phyloP scores from a whole-genome alignment of 179 eudicot species.

The Silene noctiflora region DNA sequence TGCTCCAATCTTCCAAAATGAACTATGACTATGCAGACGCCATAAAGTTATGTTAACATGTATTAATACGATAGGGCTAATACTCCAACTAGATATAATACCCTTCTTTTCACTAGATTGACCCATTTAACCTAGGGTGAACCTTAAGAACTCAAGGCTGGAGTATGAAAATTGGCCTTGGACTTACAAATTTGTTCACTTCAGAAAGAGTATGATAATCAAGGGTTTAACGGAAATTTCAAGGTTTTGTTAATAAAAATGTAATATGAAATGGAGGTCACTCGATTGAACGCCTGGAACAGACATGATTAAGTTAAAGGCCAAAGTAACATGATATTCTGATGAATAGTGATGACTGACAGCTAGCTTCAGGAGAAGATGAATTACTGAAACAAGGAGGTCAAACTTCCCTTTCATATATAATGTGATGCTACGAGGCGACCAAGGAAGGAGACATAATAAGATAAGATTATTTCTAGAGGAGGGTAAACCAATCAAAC shows the following conservation, averaged over 20 bases:
- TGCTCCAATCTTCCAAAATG: constrained; percentile 5
- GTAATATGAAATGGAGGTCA: background rate
- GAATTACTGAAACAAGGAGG: background rate
- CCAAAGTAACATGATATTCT: constrained; percentile 2
- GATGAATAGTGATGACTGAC: background rate
- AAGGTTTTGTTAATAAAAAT: background rate
- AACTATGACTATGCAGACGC: background rate
- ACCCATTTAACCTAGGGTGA: background rate
- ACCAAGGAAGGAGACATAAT: background rate
- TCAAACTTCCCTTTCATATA: background rate
- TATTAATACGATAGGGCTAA: background rate
- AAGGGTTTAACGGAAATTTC: background rate
- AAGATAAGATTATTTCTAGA: background rate
- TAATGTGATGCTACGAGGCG: background rate
- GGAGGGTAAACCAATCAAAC: background rate
- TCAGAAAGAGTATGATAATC: background rate
- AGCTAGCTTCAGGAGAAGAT: background rate
- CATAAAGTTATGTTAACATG: background rate
- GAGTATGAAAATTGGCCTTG: background rate
- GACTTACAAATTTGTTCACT: background rate
- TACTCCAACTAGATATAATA: background rate
- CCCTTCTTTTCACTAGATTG: background rate
- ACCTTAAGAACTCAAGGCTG: background rate
- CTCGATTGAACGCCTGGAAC: background rate
- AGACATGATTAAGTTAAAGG: background rate